Evolutionary conservation across 106 monocot species (phyloP), one percentile per base, ranked within the genome.

Genomic region (Alisma plantagoaquatica): DNA sequence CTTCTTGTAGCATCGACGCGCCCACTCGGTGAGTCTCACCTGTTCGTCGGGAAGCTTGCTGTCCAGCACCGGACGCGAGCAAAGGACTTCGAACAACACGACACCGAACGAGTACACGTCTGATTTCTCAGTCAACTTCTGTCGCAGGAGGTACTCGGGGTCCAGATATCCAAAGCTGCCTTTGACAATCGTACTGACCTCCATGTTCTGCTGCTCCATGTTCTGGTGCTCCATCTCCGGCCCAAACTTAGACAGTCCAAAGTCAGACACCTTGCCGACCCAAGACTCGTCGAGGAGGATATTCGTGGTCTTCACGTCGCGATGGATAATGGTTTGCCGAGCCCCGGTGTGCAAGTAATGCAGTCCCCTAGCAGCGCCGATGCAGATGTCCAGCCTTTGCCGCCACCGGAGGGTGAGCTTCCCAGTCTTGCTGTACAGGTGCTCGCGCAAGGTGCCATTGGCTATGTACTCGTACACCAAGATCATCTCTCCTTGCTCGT

Each of bases 271-370:
- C 51, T 76, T 76, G 8, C 70, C 75, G 1, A 65, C 70, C 75
- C 70, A 76, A 1, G 32, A 46, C 15, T 60, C 60, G 54, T 76
- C 70, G 1, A 75, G 28, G 15, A 75, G 64, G 51, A 75, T 75
- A 51, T 75, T 75, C 2, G 70, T 62, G 17, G 60, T 66, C 49
- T 76, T 76, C 31, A 76, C 75, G 15, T 76, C 75, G 2, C 70
- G 64, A 56, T 76, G 70, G 59, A 76, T 70, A 53, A 76, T 70
- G 45, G 65, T 29, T 6, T 70, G 29, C 59, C 61, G 59, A 10
- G 65, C 64, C 0, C 75, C 70, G 1, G 75, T 76, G 70, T 70
- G 75, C 12, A 76, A 70, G 60, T 76, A 70, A 22, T 76, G 75
- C 26, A 76, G 53, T 2, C 75, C 75, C 1, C 59, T 49, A 2